Conservation (phyloP, 1,139 yeast genomes). For the Debaryomyces sp. region DNA sequence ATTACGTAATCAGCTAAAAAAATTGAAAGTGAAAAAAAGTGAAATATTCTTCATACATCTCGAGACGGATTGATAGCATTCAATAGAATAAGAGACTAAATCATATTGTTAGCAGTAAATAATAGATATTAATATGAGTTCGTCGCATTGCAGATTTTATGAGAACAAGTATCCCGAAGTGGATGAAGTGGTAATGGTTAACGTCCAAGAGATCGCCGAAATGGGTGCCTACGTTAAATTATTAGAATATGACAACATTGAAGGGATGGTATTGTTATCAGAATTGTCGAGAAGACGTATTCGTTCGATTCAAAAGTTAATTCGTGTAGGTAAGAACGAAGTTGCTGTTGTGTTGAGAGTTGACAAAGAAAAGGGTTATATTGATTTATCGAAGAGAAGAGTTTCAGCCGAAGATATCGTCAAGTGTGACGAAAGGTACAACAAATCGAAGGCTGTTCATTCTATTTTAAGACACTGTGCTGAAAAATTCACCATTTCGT, state of each 20-base stretch:
- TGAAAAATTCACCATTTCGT: slow-evolving; percentile 86
- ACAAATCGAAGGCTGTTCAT: slow-evolving; percentile 96
- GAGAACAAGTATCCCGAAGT: slow-evolving; percentile 99
- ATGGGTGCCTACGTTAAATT: slow-evolving; percentile 98
- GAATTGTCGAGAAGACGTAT: slow-evolving; percentile 99
- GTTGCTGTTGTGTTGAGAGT: slow-evolving; percentile 99
- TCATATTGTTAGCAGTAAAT: neutral
- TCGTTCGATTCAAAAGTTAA: slow-evolving; percentile 94
- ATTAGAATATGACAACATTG: slow-evolving; percentile 95
- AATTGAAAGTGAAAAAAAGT: slow-evolving; percentile 3
- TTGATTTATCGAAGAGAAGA: slow-evolving; percentile 95
- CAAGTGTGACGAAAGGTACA: slow-evolving; percentile 97
- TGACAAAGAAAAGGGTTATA: slow-evolving; percentile 97
- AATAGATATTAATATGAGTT: slow-evolving; percentile 55
- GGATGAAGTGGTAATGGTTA: slow-evolving; percentile 98
- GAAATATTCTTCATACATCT: slow-evolving; percentile 1
- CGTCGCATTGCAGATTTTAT: slow-evolving; percentile 93
- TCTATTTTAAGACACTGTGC: slow-evolving; percentile 98
- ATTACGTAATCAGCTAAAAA: too few relatives aligned
- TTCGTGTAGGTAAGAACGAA: slow-evolving; percentile 98
- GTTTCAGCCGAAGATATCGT: slow-evolving; percentile 97
- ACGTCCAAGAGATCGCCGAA: slow-evolving; percentile 96
- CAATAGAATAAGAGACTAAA: neutral
- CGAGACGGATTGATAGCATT: neutral
- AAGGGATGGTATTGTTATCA: slow-evolving; percentile 96